Percentiles rank a stretch among this genome's conserved stretches.
phyloP scores from a whole-genome alignment of 345 rosid species.

The Streptanthus diversifolius region DNA sequence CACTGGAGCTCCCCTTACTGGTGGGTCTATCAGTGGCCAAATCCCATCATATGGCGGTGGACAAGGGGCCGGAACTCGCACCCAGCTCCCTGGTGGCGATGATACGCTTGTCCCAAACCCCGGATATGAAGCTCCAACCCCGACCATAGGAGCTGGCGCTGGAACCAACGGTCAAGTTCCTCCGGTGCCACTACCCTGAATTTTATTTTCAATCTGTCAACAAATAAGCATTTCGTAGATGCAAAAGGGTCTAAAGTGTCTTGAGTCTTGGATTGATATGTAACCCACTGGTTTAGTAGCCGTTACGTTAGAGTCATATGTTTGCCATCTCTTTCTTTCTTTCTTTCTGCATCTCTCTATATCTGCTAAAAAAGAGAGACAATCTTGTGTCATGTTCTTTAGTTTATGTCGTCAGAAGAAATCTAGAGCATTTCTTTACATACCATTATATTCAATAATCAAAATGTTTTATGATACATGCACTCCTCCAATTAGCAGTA shows the following conservation, averaged over 20 bases:
- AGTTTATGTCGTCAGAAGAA: conserved; percentile 1
- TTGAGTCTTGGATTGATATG: conserved; percentile 9
- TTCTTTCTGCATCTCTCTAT: conserved; percentile 1
- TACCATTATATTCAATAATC: background rate
- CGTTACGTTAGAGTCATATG: conserved; percentile 19
- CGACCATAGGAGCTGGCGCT: conserved; percentile 31
- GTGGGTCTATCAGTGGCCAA: conserved; percentile 28
- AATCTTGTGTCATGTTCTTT: conserved; percentile 21
- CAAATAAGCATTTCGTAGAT: conserved; percentile 28
- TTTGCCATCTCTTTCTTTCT: conserved; percentile 4
- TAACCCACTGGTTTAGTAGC: conserved; percentile 3
- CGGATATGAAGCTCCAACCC: conserved; percentile 54
- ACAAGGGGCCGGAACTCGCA: conserved; percentile 25
- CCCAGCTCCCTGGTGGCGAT: conserved; percentile 57
- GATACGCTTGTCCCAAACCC: conserved; percentile 64
- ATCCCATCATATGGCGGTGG: conserved; percentile 31
- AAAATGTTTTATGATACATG: background rate
- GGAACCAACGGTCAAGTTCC: conserved; percentile 36
- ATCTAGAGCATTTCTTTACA: conserved; percentile 1
- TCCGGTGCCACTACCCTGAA: conserved; percentile 43
- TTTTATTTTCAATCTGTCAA: background rate
- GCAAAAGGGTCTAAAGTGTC: conserved; percentile 21
- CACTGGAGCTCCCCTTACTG: conserved; percentile 36
- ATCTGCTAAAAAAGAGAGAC: background rate
- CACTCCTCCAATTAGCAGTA: background rate